Evolutionary conservation across 108 stramenopile species (phyloP), one percentile per base, ranked within the genome.

Genomic region (Skeletonema costatum): DNA sequence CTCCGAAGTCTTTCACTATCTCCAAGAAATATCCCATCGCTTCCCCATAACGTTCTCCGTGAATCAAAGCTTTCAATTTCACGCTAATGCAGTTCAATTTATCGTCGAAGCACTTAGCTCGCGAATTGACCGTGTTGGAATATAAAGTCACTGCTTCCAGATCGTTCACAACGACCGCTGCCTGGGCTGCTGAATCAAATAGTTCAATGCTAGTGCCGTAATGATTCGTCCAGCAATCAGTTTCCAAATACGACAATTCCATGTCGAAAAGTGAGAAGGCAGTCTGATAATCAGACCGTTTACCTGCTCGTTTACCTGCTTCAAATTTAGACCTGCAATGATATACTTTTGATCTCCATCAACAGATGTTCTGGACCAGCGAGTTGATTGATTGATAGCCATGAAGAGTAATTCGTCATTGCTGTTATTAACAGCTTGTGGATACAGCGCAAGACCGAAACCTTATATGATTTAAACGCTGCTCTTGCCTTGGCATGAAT

Each of bases 361-460:
- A 5, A 31, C 32, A n/a, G 14, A 77, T 16, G 39, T 6, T 46
- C 61, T 1, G 61, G 60, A 36, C 76, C 76, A 17, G 74, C 78
- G 9, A 19, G 56, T 79, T 75, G 12, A 79, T 62, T 75, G 74
- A 44, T 75, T 70, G 31, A 79, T 61, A 31, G 78, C 67, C 21
- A 60, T 32, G 69, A 79, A 79, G 25, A 79, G 53, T 36, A 75
- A 12, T 10, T 76, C 67, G 36, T 75, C 78, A 70, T 75, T 50
- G 31, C 44, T 31, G 0, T 12, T 41, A 17, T 13, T 38, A 39
- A 32, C 41, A 2, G 11, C 46, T 19, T 38, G 19, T 50, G 58
- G 39, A 44, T 68, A 70, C 2, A 77, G 41, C 3, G 68, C 76
- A 10, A 77, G 62, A 7, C 76, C 76, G 46, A 69, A 69, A 63